Conservation (phyloP, 176 grass and related monocot genomes). For the Rhynchospora pubera region DNA sequence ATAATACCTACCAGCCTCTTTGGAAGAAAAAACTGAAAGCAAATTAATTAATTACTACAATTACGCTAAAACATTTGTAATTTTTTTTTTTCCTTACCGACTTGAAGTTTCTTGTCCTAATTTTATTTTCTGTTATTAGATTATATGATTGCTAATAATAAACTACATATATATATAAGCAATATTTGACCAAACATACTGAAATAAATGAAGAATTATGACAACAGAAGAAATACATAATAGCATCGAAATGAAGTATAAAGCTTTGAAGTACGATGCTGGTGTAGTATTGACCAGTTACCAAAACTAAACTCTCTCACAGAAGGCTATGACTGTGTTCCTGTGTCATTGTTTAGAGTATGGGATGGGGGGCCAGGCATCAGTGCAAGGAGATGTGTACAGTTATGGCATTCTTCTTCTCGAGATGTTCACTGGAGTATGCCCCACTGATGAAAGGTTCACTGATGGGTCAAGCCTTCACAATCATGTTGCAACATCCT, state of each 20-base stretch:
- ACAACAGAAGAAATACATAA: neutral
- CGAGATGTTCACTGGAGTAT: constrained; percentile 45
- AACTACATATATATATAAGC: neutral
- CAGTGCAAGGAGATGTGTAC: constrained; percentile 29
- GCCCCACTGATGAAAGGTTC: constrained; percentile 28
- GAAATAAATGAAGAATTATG: neutral
- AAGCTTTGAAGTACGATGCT: neutral
- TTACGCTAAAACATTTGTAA: neutral
- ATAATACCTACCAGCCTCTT: neutral
- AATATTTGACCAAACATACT: neutral
- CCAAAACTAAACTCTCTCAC: neutral
- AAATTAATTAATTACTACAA: neutral
- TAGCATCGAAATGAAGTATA: neutral
- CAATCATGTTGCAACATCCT: neutral
- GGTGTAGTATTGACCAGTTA: neutral
- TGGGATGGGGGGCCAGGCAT: constrained; percentile 26
- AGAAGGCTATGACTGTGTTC: neutral
- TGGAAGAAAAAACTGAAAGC: neutral
- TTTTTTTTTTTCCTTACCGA: neutral
- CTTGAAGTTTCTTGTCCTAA: neutral
- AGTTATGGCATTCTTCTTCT: constrained; percentile 51
- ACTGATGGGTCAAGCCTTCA: constrained; percentile 25
- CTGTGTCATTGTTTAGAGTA: constrained; percentile 15
- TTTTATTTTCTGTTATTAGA: neutral
- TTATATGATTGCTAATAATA: neutral